Base-by-base conservation (phyloP, 2,329 filamentous ascomycete genomes). In the Parastagonospora nodorum region DNA sequence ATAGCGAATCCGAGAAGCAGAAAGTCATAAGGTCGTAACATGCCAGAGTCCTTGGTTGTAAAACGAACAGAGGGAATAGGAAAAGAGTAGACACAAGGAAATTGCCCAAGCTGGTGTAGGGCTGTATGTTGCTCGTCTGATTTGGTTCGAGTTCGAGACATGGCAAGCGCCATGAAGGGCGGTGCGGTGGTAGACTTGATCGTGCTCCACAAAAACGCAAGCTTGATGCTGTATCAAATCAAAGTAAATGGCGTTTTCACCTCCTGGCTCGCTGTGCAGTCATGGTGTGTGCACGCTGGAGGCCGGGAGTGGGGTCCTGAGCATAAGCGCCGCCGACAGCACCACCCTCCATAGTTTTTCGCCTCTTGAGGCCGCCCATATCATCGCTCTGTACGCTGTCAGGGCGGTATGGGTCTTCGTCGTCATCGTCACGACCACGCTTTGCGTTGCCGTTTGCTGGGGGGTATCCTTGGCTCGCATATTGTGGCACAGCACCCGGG, bases 301-400 rank as follows among this genome's bases (percentile, higher is more conserved):
- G 61, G 16, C 63, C 64, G 40, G 63, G 58, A 38, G 60, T 69
- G 31, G 68, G 64, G 38, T 69, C 68, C 28, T 64, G 61, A n/a
- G 60, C 57, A 44, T 72, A 73, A 14, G 63, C 59, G 27, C 59
- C 51, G 41, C 59, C 70, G n/a, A 71, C 69, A 28, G 71, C 68
- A 31, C 71, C 67, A 31, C 80, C 78, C 36, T 82, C 75, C 60
- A 89, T 80, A 0, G 89, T 92, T 79, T 92, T 93, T 57, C 90
- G 86, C 61, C 91, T 86, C 78, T 95, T 95, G 51, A 88, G 74
- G 16, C 82, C 80, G 40, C 88, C 83, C 55, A 86, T 76, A 38
- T 87, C 84, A 38, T 82, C 82, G 31, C 78, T 78, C 31, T 74
- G 74, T 24, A 78, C 75, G 51, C 76, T 78, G 33, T 84, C 81